Base-by-base conservation (phyloP, 768 basidiomycete species). In the Leucocoprinus leucothites region DNA sequence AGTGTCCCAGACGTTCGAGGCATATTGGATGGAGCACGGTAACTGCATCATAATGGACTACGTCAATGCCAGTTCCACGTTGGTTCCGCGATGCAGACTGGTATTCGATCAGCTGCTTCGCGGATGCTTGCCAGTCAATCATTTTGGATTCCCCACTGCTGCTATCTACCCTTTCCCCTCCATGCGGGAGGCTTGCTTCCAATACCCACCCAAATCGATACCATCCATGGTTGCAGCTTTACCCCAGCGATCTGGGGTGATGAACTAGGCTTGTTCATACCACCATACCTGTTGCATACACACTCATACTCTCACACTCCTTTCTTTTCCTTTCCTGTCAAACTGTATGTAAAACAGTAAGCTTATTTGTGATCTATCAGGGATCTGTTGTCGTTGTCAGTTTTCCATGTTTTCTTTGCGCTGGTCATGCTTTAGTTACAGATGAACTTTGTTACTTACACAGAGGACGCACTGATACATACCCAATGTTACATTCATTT, bases 1-100 rank as follows among this genome's bases (percentile, higher is more conserved):
- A 76, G 79, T 41, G 93, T 95, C 18, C 86, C 86, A 52, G 97
- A 99, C 66, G 90, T 98, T 47, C 82, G 96, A 58, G 94, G 89
- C 52, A 89, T 97, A 36, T 77, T 98, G 61, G 92, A 96, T 65
- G 91, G 89, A 51, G 85, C 86, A 59, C 79, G 89, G 69, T 89
- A 73, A 66, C 52, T 21, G 5, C 40, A 36, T 22, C 34, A 36
- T 24, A 9, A 18, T 14, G 2, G 16, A 21, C 24, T 26, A 3
- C 35, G 16, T 38, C 53, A 38, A 25, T 18, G 44, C 45, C 41
- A 13, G 31, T n/a, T 19, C 19, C 53, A 55, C 53, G 53, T 48
- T 55, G 45, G 21, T 22, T 48, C 53, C 53, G 19, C 46, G 44
- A 53, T 53, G 46, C 46, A 22, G 21, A 46, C 47, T 24, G 14